phyloP scores from a whole-genome alignment of 768 basidiomycete species.

The Mycena vitilis region DNA sequence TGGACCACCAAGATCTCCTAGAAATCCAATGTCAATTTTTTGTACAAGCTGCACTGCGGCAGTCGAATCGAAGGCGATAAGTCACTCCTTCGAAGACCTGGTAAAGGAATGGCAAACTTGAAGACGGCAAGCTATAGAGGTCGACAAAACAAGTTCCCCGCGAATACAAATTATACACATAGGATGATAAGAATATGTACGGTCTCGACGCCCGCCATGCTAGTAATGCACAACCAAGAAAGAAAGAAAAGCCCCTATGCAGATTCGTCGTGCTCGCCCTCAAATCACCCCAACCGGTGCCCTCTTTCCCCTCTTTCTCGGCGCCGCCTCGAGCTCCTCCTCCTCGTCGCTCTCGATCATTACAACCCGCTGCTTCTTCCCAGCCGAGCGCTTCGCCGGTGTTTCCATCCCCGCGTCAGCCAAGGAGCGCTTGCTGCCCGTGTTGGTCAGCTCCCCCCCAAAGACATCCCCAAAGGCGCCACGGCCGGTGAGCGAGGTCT shows the following conservation, averaged over 20 bases:
- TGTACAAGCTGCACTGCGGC: too few species aligned
- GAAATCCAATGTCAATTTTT: neutral
- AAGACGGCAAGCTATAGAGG: too few species aligned
- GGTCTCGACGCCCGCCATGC: too few species aligned
- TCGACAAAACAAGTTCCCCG: too few species aligned
- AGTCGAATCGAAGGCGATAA: too few species aligned
- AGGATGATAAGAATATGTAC: too few species aligned
- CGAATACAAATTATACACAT: too few species aligned
- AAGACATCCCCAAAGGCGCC: constrained; percentile 39
- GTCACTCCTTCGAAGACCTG: too few species aligned
- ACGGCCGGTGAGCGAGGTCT: constrained; percentile 38
- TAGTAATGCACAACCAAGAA: too few species aligned
- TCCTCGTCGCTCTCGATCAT: constrained; percentile 44
- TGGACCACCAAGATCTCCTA: neutral
- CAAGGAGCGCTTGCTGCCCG: constrained; percentile 52
- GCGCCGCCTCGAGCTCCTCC: constrained; percentile 45
- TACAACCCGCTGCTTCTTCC: constrained; percentile 37
- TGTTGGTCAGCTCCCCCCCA: constrained; percentile 59
- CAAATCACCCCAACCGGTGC: neutral
- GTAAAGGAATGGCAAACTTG: too few species aligned
- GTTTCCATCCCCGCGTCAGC: constrained; percentile 43
- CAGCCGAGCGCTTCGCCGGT: constrained; percentile 47
- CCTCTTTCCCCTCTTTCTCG: constrained; percentile 37
- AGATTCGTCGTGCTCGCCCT: too few species aligned
- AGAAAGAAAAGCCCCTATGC: too few species aligned